Base-by-base conservation (phyloP, 208 protist genomes). In the Trypanosoma caninum region DNA sequence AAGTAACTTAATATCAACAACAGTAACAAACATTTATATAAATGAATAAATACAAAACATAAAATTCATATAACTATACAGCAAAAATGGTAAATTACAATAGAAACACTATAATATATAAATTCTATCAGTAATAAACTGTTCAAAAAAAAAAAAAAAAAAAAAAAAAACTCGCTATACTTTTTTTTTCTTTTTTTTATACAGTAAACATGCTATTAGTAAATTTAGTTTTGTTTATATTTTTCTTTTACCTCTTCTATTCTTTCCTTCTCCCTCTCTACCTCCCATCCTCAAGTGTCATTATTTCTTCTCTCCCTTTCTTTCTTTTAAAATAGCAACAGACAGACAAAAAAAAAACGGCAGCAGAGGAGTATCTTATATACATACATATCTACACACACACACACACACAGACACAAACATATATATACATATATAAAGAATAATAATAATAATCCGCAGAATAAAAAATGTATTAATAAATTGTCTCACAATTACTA, bases 1-100 rank as follows among this genome's bases (percentile, higher is more conserved):
- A 59, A 59, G 46, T 9, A 47, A 59, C 42, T 18, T 34, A 42
- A 41, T 42, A 11, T 11, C 50, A 41, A 25, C 6, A 42, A n/a
- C 51, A 56, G n/a, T n/a, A n/a, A n/a, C n/a, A n/a, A n/a, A n/a
- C n/a, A n/a, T n/a, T n/a, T n/a, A n/a, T n/a, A n/a, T n/a, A n/a
- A n/a, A n/a, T n/a, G n/a, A n/a, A n/a, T n/a, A n/a, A n/a, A n/a
- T n/a, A n/a, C n/a, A n/a, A n/a, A n/a, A n/a, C n/a, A n/a, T n/a
- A n/a, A n/a, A n/a, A n/a, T n/a, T n/a, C n/a, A n/a, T n/a, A n/a
- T n/a, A n/a, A n/a, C n/a, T n/a, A n/a, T 23, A 47, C 8, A 23
- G 9, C 3, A 16, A 22, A 25, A 22, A 16, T 28, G 1, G 18
- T 28, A 47, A 47, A 23, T 10, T 10, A 22, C 4, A 18, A 45